Percentiles rank a stretch among this genome's conserved stretches.
phyloP scores from a whole-genome alignment of 768 basidiomycete genomes.

The Russula emetica region DNA sequence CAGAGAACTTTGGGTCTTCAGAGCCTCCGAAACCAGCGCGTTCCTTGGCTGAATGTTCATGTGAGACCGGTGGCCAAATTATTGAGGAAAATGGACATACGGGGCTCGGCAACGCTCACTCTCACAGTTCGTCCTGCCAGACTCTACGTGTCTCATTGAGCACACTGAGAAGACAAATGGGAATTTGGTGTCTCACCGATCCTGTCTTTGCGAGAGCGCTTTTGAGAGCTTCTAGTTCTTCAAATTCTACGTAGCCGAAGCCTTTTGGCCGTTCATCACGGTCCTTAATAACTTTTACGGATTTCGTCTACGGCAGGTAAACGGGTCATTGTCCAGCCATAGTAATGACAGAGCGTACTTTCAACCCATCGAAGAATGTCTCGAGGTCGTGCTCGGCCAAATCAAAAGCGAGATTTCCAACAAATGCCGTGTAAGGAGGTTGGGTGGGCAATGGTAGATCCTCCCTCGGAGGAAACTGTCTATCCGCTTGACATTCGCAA shows the following conservation, averaged over 20 bases:
- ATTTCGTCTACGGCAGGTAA: slow-evolving; percentile 53
- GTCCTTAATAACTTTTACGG: slow-evolving; percentile 90
- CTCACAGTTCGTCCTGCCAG: slow-evolving; percentile 79
- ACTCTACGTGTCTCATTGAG: slow-evolving; percentile 38
- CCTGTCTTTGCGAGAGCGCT: slow-evolving; percentile 72
- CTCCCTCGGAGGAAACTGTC: slow-evolving; percentile 63
- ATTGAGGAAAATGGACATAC: slow-evolving; percentile 47
- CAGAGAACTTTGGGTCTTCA: slow-evolving; percentile 76
- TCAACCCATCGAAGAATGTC: slow-evolving; percentile 65
- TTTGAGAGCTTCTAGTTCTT: slow-evolving; percentile 80
- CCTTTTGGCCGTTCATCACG: slow-evolving; percentile 94
- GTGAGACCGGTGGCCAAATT: slow-evolving; percentile 2
- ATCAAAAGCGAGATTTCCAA: slow-evolving; percentile 95
- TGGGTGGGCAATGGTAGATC: slow-evolving; percentile 94
- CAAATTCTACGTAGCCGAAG: slow-evolving; percentile 96
- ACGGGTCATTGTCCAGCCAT: not conserved
- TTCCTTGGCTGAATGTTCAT: slow-evolving; percentile 63
- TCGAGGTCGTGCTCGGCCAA: slow-evolving; percentile 78
- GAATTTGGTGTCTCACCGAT: slow-evolving; percentile 44
- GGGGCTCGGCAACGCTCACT: slow-evolving; percentile 93
- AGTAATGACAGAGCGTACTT: slow-evolving; percentile 41
- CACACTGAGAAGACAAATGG: not conserved
- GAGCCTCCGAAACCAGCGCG: slow-evolving; percentile 51
- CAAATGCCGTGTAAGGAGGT: slow-evolving; percentile 94
- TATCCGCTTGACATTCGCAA: slow-evolving; percentile 43